Evolutionary conservation across 805 yeast species (phyloP).

Genomic region (Schwanniomyces pseudopolymorphus): DNA sequence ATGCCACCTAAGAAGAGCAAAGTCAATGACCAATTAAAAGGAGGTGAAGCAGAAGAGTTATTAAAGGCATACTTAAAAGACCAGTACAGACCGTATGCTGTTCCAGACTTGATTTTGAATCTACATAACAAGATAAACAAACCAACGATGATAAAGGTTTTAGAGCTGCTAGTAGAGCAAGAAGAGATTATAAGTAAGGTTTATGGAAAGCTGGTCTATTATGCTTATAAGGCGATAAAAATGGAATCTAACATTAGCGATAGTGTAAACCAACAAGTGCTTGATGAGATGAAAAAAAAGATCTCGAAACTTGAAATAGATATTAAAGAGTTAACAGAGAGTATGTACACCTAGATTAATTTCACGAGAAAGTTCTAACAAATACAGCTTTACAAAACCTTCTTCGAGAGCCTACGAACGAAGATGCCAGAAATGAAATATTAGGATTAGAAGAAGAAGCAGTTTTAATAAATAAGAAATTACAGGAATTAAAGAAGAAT

Average conservation of each 20-base stretch:
- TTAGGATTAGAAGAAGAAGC: conserved; percentile 1
- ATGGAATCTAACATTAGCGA: neutral
- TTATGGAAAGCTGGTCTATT: conserved; percentile 45
- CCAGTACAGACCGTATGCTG: conserved; percentile 50
- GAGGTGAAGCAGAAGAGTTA: conserved; percentile 25
- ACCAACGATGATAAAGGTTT: conserved; percentile 27
- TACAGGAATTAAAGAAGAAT: neutral
- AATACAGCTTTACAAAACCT: conserved; percentile 1
- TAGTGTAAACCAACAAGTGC: neutral
- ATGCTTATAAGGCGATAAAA: conserved; percentile 38
- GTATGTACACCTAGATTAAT: neutral
- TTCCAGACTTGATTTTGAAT: conserved; percentile 46
- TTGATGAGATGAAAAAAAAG: conserved; percentile 5
- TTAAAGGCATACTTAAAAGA: conserved; percentile 38
- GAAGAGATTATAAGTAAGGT: conserved; percentile 35
- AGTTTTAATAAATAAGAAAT: neutral
- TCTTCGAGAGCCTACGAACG: conserved; percentile 3
- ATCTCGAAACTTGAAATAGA: neutral
- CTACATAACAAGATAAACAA: conserved; percentile 41
- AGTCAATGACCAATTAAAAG: neutral
- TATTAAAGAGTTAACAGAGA: neutral
- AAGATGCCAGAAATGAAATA: conserved; percentile 4
- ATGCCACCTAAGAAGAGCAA: conserved; percentile 5
- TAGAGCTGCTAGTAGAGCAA: conserved; percentile 34
- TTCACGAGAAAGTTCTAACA: neutral